Percentiles rank a stretch among this genome's conserved stretches.
phyloP scores from a whole-genome alignment of 257 asterid species.

The Marsdenia floribunda region DNA sequence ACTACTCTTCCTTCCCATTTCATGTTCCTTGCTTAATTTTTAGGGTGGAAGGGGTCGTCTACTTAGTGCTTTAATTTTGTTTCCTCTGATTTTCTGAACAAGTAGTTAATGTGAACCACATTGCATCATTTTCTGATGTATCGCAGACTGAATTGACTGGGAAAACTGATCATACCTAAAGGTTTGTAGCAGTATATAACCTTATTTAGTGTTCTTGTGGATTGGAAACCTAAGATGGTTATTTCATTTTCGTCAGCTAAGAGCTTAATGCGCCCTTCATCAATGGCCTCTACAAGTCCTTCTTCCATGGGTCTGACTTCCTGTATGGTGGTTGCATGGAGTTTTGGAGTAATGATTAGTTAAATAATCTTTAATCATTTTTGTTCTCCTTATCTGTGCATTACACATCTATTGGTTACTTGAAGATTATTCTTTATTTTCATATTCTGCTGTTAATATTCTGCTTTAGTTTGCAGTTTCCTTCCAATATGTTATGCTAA shows the following conservation, averaged over 20 bases:
- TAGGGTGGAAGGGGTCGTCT: background rate
- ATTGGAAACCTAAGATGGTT: background rate
- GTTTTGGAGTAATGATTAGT: background rate
- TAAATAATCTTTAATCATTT: background rate
- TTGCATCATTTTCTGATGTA: background rate
- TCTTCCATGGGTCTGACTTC: too few species aligned
- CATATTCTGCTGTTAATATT: background rate
- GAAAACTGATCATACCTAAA: background rate
- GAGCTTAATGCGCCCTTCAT: too few species aligned
- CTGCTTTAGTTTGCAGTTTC: background rate
- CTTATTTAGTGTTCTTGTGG: background rate
- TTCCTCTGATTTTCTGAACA: background rate
- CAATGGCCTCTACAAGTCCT: too few species aligned
- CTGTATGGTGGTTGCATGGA: background rate
- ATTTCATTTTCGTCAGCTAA: background rate
- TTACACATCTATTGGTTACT: too few species aligned
- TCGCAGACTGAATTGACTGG: background rate
- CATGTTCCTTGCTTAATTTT: background rate
- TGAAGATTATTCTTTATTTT: background rate
- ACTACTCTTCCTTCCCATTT: background rate
- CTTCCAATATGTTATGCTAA: constrained; percentile 1
- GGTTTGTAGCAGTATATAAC: background rate
- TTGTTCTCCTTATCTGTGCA: background rate
- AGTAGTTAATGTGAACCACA: background rate
- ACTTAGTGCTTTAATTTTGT: background rate